These are phyloP conservation scores for Blastocystis hominis DNA, from an alignment of 352 stramenopile genomes.

Conservation along the genomic window DNA sequence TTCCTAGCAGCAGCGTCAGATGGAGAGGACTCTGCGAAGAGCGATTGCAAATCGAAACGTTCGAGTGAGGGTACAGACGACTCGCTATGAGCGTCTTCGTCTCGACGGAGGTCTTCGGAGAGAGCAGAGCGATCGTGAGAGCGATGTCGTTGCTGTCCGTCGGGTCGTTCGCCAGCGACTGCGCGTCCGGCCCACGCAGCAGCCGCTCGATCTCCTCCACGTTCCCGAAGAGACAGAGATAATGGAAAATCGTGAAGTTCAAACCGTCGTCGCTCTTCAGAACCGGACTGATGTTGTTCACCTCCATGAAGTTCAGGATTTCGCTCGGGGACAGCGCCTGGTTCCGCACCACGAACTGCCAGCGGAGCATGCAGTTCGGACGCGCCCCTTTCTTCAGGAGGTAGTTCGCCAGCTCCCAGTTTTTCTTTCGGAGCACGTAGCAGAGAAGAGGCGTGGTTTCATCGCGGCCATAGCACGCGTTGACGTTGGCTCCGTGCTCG, in stretches of 20 bases:
- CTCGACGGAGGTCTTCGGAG: neutral
- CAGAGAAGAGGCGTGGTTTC: neutral
- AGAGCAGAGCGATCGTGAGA: constrained; percentile 41
- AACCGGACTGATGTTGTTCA: neutral
- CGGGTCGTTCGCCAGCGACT: neutral
- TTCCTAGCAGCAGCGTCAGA: constrained; percentile 5
- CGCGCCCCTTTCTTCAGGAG: constrained; percentile 1
- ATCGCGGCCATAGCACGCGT: neutral
- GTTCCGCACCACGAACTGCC: constrained; percentile 19
- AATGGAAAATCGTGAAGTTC: constrained; percentile 42
- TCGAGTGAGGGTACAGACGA: neutral
- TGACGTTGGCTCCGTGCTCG: constrained; percentile 1
- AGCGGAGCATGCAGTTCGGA: constrained; percentile 42
- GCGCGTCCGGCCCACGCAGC: neutral
- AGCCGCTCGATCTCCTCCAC: neutral
- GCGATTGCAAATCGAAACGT: constrained; percentile 30
- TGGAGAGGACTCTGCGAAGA: constrained; percentile 43
- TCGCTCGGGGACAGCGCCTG: neutral
- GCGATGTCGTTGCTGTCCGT: constrained; percentile 18
- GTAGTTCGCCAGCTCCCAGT: neutral
- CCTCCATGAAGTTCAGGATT: neutral
- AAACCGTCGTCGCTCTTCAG: constrained; percentile 18
- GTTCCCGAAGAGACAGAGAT: constrained; percentile 3
- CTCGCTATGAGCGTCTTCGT: neutral
- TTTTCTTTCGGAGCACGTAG: neutral